phyloP scores from a whole-genome alignment of 805 yeast genomes.

The Candida quercuum region DNA sequence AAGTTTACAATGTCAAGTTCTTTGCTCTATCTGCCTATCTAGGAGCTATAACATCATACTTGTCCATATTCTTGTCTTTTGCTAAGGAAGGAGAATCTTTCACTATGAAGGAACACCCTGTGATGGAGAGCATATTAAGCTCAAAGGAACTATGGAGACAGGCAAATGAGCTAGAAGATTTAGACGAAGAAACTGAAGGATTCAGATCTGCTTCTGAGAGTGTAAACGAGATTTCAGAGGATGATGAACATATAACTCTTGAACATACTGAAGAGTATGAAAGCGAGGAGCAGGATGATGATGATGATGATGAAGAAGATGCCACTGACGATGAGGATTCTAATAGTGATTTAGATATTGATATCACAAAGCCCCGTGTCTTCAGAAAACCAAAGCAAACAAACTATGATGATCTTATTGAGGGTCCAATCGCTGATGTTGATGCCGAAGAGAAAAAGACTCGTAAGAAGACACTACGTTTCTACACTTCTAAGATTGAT shows the following conservation, averaged over 20 bases:
- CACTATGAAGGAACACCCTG: constrained; percentile 78
- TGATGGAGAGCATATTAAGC: constrained; percentile 81
- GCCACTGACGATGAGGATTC: constrained; percentile 2
- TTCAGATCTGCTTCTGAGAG: neutral
- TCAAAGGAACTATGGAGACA: constrained; percentile 88
- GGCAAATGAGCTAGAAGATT: constrained; percentile 48
- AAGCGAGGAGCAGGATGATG: constrained; percentile 5
- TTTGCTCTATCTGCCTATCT: constrained; percentile 75
- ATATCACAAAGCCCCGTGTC: constrained; percentile 46
- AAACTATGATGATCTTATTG: constrained; percentile 55
- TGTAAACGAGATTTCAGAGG: constrained; percentile 12
- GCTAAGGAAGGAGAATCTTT: constrained; percentile 49
- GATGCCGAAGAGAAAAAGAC: constrained; percentile 83
- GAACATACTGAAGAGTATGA: constrained; percentile 9
- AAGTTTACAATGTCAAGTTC: constrained; percentile 43
- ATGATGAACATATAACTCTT: constrained; percentile 16
- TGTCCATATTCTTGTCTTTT: constrained; percentile 64
- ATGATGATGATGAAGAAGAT: constrained; percentile 14
- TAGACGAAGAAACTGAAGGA: constrained; percentile 8
- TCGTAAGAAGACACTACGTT: constrained; percentile 77
- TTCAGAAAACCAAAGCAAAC: constrained; percentile 33
- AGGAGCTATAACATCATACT: constrained; percentile 72
- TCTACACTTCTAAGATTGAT: constrained; percentile 95
- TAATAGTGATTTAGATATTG: constrained; percentile 37
- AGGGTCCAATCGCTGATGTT: constrained; percentile 68